These are phyloP conservation scores for Dioscorea zingiberensis DNA, from an alignment of 106 monocot genomes.

Conservation along the genomic window DNA sequence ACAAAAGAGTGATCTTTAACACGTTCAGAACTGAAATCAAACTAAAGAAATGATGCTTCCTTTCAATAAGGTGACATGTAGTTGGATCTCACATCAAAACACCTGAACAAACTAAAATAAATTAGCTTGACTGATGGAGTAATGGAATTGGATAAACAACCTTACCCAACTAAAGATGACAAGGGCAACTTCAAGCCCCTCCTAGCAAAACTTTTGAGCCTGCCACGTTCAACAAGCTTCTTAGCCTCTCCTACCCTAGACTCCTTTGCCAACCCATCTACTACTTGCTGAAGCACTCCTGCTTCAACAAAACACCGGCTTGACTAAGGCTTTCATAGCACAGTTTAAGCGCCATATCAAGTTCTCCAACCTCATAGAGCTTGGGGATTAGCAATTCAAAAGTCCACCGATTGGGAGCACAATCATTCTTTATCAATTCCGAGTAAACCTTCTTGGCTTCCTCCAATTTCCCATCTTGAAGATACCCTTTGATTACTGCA, in stretches of 20 bases:
- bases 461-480: conserved; percentile 42
- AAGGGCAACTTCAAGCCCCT: conserved; percentile 23
- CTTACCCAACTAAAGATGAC: not conserved
- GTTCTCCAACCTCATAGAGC: conserved; percentile 38
- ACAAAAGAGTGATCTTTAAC: too few species aligned
- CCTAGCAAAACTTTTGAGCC: conserved; percentile 26
- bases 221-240: conserved; percentile 44
- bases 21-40: too few species aligned
- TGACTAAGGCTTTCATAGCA: conserved; percentile 47
- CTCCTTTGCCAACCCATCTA: conserved; percentile 28
- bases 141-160: not conserved
- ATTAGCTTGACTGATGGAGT: not conserved
- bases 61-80: too few species aligned
- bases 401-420: conserved; percentile 34
- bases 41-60: too few species aligned
- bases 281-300: conserved; percentile 33
- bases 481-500: conserved; percentile 56
- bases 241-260: conserved; percentile 49
- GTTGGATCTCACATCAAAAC: too few species aligned
- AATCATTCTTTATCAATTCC: conserved; percentile 34
- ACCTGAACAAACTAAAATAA: too few species aligned
- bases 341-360: conserved; percentile 48
- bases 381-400: conserved; percentile 39
- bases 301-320: conserved; percentile 15
- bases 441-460: conserved; percentile 47